These are phyloP conservation scores for Mortierella sp. DNA, from an alignment of 371 early-diverging fungal species.

Conservation along the genomic window DNA sequence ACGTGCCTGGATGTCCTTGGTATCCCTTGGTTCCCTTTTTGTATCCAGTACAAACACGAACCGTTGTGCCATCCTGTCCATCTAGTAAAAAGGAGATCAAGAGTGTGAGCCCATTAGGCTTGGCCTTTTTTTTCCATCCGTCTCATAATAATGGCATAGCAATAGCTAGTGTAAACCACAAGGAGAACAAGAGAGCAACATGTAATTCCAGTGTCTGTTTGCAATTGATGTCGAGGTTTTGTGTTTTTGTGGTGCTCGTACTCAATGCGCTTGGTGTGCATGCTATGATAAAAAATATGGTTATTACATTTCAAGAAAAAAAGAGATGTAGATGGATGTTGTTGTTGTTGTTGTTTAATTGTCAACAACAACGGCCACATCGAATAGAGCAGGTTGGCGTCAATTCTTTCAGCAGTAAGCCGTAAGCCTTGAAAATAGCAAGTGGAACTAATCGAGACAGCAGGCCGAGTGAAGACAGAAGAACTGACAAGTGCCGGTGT, in stretches of 20 bases:
- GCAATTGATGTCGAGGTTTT: not conserved
- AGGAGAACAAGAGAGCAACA: not conserved
- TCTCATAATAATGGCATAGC: not conserved
- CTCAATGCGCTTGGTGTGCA: not conserved
- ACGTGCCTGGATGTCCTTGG: not conserved
- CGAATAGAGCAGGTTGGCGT: too few relatives aligned
- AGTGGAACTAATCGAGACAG: not conserved
- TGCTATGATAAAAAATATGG: not conserved
- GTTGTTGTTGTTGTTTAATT: not conserved
- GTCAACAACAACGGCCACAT: too few relatives aligned
- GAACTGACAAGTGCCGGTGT: not conserved
- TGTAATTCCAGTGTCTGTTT: not conserved
- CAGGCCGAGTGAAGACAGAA: not conserved
- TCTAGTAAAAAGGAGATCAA: not conserved
- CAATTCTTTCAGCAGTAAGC: not conserved
- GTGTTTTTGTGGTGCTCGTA: not conserved
- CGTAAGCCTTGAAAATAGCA: not conserved
- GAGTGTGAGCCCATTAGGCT: not conserved
- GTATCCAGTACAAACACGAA: not conserved
- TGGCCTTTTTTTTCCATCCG: not conserved
- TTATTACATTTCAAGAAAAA: not conserved
- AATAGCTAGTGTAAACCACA: not conserved
- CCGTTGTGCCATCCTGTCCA: not conserved
- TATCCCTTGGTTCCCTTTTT: not conserved
- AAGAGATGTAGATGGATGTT: not conserved